These are phyloP conservation scores for Skeletonema marinoi DNA, from an alignment of 108 stramenopile species.

Conservation along the genomic window DNA sequence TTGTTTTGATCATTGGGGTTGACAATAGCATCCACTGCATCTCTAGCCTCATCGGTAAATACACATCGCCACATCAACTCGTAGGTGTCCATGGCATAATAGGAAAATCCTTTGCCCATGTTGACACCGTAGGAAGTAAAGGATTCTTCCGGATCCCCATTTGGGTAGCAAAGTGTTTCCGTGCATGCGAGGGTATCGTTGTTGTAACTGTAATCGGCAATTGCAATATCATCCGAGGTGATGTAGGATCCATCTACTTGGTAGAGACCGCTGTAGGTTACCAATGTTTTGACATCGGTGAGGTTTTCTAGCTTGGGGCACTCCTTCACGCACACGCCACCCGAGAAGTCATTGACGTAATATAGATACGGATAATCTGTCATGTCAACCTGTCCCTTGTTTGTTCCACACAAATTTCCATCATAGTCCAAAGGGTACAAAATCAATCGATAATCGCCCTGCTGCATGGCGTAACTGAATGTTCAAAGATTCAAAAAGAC, in stretches of 20 bases:
- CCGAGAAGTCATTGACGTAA: slow-evolving; percentile 65
- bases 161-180: slow-evolving; percentile 50
- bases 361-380: slow-evolving; percentile 71
- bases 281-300: slow-evolving; percentile 58
- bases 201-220: slow-evolving; percentile 52
- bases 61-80: slow-evolving; percentile 60
- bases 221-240: slow-evolving; percentile 39
- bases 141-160: slow-evolving; percentile 25
- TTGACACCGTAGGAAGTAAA: slow-evolving; percentile 57
- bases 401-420: slow-evolving; percentile 80
- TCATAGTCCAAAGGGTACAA: slow-evolving; percentile 76
- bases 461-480: slow-evolving; percentile 39
- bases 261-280: slow-evolving; percentile 70
- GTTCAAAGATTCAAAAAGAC: no score
- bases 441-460: slow-evolving; percentile 69
- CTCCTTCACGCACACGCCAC: slow-evolving; percentile 85
- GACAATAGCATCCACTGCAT: slow-evolving; percentile 35
- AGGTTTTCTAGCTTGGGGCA: slow-evolving; percentile 39
- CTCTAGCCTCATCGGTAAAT: slow-evolving; percentile 49
- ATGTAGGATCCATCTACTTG: slow-evolving; percentile 46
- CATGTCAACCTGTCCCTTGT: slow-evolving; percentile 51
- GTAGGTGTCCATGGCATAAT: slow-evolving; percentile 68
- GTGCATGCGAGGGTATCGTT: slow-evolving; percentile 50
- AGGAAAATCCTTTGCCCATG: slow-evolving; percentile 66
- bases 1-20: slow-evolving; percentile 14